Percentiles rank a stretch among this genome's conserved stretches.
phyloP scores from a whole-genome alignment of 108 stramenopile genomes.

The Stephanodiscus triporus region DNA sequence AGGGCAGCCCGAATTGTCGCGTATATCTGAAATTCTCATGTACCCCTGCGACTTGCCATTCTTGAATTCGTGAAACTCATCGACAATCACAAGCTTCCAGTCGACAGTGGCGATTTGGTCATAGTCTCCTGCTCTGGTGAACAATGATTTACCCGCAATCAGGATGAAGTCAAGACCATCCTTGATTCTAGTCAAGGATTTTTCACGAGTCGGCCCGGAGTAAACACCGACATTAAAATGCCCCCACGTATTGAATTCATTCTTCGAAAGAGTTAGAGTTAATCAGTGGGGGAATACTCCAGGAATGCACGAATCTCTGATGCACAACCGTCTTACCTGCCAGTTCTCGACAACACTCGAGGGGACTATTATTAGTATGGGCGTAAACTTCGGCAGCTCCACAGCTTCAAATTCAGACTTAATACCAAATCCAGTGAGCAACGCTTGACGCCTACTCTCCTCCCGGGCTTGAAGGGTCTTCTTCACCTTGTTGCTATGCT shows the following conservation, averaged over 20 bases:
- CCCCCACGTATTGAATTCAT: constrained; percentile 76
- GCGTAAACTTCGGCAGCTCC: constrained; percentile 44
- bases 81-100: constrained; percentile 85
- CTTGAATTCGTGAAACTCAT: constrained; percentile 87
- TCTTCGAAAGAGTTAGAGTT: constrained; percentile 23
- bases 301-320: background rate
- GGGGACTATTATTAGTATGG: constrained; percentile 82
- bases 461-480: constrained; percentile 31
- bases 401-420: constrained; percentile 14
- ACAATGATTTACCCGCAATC: constrained; percentile 60
- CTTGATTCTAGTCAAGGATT: constrained; percentile 53
- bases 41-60: constrained; percentile 34
- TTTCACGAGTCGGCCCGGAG: constrained; percentile 31
- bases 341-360: constrained; percentile 71
- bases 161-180: constrained; percentile 73
- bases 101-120: constrained; percentile 38
- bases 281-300: background rate
- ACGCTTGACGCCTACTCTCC: constrained; percentile 33
- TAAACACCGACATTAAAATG: constrained; percentile 76
- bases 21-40: constrained; percentile 33
- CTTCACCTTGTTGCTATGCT: constrained; percentile 33
- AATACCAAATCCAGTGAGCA: constrained; percentile 26
- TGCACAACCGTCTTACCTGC: constrained; percentile 39
- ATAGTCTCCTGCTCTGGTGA: constrained; percentile 49
- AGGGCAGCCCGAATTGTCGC: constrained; percentile 40